phyloP scores from a whole-genome alignment of 192 early-diverging fungal genomes.

The Umbelopsis sp. region DNA sequence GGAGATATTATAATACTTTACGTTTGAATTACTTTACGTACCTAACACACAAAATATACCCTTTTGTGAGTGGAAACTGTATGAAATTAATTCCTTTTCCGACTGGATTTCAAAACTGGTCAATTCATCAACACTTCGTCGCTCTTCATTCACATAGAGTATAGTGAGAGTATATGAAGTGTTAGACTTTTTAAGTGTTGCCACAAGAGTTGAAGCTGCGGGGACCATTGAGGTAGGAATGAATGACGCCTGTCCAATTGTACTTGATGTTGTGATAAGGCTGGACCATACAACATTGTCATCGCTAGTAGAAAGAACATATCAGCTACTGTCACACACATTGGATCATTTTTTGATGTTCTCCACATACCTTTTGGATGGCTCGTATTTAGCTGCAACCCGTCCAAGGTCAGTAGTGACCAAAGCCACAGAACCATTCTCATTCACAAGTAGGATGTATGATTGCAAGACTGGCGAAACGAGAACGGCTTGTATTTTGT shows the following conservation, averaged over 20 bases:
- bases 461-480: conserved; percentile 43
- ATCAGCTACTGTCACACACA: conserved; percentile 1
- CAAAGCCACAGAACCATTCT: conserved; percentile 43
- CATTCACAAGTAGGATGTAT: conserved; percentile 44
- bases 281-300: conserved; percentile 41
- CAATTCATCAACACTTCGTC: conserved; percentile 42
- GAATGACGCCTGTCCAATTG: conserved; percentile 32
- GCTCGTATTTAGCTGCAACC: conserved; percentile 39
- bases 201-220: conserved; percentile 39
- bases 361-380: conserved; percentile 15
- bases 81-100: neutral
- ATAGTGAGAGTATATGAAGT: conserved; percentile 28
- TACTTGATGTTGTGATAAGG: conserved; percentile 41
- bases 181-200: conserved; percentile 27
- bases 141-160: conserved; percentile 47
- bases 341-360: too few species aligned
- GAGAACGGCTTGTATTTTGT: conserved; percentile 45
- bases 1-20: neutral
- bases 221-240: conserved; percentile 46
- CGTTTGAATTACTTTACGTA: neutral
- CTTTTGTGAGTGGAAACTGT: conserved; percentile 1
- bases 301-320: conserved; percentile 8
- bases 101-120: conserved; percentile 37
- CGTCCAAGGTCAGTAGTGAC: conserved; percentile 47
- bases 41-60: neutral